A percentile compares a stretch with the other conserved stretches of the same genome.
These are phyloP conservation scores for Paramecium biaurelia DNA, from an alignment of 73 alveolate species.

Conservation along the genomic window DNA sequence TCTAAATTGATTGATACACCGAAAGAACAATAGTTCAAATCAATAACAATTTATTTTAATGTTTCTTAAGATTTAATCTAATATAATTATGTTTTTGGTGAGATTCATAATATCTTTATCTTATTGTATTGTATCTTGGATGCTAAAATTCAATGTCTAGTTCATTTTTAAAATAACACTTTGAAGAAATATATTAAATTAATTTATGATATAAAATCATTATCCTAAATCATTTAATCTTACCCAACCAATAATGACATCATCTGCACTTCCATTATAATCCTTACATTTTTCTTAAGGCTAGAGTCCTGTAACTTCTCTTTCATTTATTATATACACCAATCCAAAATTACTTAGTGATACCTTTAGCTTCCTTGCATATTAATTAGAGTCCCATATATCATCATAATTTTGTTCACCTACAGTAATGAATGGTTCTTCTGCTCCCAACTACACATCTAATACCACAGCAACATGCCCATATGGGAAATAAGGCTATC, in stretches of 20 bases:
- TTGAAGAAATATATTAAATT: not conserved
- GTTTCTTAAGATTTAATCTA: not conserved
- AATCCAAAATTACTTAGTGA: not conserved
- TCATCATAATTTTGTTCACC: conserved; percentile 40
- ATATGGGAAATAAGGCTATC: not conserved
- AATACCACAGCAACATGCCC: conserved; percentile 39
- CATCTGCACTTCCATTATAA: conserved; percentile 13
- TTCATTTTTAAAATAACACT: not conserved
- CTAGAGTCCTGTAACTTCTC: not conserved
- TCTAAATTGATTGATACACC: too few species aligned
- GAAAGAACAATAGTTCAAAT: too few species aligned
- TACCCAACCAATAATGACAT: conserved; percentile 37
- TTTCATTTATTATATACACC: not conserved
- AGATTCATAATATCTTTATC: not conserved
- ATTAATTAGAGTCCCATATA: not conserved
- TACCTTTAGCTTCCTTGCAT: not conserved
- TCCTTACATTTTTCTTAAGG: conserved; percentile 15
- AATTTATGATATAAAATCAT: not conserved
- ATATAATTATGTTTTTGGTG: not conserved
- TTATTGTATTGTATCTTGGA: not conserved
- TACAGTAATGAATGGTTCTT: not conserved
- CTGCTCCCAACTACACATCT: not conserved
- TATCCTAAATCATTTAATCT: not conserved
- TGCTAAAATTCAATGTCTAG: not conserved
- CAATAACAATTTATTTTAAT: too few species aligned